Conservation (phyloP, 257 asterid species). For the Linaria vulgaris region DNA sequence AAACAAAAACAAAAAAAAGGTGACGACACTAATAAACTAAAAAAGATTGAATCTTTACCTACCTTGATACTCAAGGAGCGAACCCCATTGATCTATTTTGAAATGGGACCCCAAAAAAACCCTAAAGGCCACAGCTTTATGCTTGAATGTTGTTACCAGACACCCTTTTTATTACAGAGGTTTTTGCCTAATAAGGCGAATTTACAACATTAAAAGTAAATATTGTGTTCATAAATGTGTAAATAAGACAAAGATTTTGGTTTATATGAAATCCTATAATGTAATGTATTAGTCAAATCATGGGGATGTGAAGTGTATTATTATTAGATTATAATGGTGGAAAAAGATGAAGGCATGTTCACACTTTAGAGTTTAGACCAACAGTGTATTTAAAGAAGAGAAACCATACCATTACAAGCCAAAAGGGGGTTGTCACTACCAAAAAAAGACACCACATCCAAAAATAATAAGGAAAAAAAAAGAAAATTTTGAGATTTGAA, state of each 20-base stretch:
- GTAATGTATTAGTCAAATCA: neutral
- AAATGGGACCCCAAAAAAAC: conserved; percentile 30
- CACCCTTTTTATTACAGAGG: neutral
- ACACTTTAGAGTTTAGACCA: no score
- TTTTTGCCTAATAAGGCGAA: no score
- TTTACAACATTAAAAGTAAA: no score
- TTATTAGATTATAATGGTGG: neutral
- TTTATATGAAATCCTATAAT: neutral
- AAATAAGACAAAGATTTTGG: conserved; percentile 10
- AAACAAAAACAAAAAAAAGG: no score
- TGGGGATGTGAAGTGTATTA: neutral
- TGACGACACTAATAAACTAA: conserved; percentile 33
- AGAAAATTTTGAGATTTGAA: no score
- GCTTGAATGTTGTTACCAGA: conserved; percentile 18
- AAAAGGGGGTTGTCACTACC: conserved; percentile 9
- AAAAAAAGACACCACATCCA: conserved; percentile 17
- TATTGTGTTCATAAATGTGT: neutral
- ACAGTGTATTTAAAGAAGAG: neutral
- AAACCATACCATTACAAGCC: neutral
- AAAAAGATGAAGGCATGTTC: neutral
- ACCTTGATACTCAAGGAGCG: conserved; percentile 52
- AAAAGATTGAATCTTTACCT: conserved; percentile 54
- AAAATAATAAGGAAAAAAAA: neutral
- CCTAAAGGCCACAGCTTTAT: conserved; percentile 21
- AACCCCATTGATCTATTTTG: conserved; percentile 31